A percentile compares a stretch with the other conserved stretches of the same genome.
Conservation (phyloP, 129 eudicot genomes). For the Artemisia annua region DNA sequence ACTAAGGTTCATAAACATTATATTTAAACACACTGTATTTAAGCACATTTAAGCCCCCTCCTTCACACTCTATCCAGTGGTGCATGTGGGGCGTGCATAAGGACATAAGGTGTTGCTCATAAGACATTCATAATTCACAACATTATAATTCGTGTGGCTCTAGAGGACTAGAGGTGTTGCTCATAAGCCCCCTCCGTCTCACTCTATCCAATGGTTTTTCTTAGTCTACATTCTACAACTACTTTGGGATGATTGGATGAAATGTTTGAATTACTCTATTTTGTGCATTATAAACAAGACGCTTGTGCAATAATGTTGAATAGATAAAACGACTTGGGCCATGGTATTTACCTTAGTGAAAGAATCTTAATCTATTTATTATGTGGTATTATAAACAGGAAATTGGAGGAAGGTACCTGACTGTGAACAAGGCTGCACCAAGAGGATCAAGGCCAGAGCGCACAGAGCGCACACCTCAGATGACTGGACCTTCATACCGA, state of each 20-base stretch:
- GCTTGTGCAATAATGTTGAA: too few species aligned
- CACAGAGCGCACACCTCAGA: conserved; percentile 47
- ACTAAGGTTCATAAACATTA: neutral
- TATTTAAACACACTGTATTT: neutral
- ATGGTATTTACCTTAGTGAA: neutral
- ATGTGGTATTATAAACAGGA: conserved; percentile 42
- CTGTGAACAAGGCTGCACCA: conserved; percentile 91
- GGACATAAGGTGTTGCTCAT: too few species aligned
- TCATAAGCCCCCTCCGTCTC: too few species aligned
- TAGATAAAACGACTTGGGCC: neutral
- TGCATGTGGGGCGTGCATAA: neutral
- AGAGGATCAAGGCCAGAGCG: conserved; percentile 73
- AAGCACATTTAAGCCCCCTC: neutral
- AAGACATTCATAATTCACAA: too few species aligned
- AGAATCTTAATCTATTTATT: neutral
- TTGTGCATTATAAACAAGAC: too few species aligned
- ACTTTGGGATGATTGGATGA: too few species aligned
- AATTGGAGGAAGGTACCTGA: conserved; percentile 56
- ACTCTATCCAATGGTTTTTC: too few species aligned
- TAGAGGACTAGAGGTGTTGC: too few species aligned
- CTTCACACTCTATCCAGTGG: neutral
- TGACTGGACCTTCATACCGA: conserved; percentile 49
- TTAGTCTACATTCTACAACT: too few species aligned
- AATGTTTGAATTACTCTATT: too few species aligned
- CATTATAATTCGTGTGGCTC: too few species aligned